A percentile compares a stretch with the other conserved stretches of the same genome.
Conservation (phyloP, 2,329 filamentous ascomycete species). For the Talaromyces sp. region DNA sequence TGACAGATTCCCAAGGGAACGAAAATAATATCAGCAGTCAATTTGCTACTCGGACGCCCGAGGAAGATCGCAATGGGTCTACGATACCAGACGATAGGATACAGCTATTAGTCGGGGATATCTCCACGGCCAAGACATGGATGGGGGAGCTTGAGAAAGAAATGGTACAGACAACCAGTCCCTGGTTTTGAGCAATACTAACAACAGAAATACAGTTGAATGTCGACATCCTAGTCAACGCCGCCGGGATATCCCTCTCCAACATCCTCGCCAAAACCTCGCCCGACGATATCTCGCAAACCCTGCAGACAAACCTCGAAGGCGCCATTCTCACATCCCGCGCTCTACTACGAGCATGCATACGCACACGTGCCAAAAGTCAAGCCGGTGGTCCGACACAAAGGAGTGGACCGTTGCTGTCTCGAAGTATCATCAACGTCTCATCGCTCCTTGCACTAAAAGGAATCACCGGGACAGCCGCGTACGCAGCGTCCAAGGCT, state of each 20-base stretch:
- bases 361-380: slow-evolving; percentile 24
- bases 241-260: slow-evolving; percentile 66
- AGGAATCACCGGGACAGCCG: slow-evolving; percentile 63
- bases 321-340: slow-evolving; percentile 36
- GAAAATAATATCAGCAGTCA: not conserved
- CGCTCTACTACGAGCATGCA: slow-evolving; percentile 29
- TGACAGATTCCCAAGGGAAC: not conserved
- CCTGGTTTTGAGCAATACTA: not conserved
- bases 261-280: slow-evolving; percentile 55
- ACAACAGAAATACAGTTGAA: slow-evolving; percentile 18
- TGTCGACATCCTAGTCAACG: slow-evolving; percentile 66
- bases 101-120: slow-evolving; percentile 31
- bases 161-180: slow-evolving; percentile 23
- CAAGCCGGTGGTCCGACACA: slow-evolving; percentile 39
- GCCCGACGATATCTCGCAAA: slow-evolving; percentile 46
- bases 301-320: slow-evolving; percentile 65
- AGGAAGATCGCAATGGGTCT: slow-evolving; percentile 13
- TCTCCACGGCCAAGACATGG: slow-evolving; percentile 29
- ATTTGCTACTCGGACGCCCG: slow-evolving; percentile 16
- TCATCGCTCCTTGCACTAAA: slow-evolving; percentile 67
- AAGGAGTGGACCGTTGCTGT: slow-evolving; percentile 28
- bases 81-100: slow-evolving; percentile 10
- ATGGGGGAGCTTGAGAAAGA: slow-evolving; percentile 30
- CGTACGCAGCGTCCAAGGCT: slow-evolving; percentile 75
- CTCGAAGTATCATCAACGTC: slow-evolving; percentile 76